Evolutionary conservation across 2,329 filamentous ascomycete species (phyloP), one percentile per base, ranked within the genome.

Genomic region (Diaporthe aspalathi): DNA sequence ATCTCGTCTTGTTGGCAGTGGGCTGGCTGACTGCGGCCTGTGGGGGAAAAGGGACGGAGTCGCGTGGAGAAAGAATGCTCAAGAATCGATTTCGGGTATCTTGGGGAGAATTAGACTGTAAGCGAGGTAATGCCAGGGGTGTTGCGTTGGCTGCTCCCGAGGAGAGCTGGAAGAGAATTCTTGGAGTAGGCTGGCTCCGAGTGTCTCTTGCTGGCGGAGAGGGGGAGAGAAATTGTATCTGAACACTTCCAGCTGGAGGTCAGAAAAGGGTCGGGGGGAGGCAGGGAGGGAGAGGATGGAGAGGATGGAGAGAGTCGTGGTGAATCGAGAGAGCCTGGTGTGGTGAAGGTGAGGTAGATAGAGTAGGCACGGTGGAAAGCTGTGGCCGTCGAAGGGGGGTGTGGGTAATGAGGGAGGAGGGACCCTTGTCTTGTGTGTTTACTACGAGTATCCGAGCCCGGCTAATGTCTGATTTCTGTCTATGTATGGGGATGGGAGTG

Each of bases 1-100:
- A 98, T 98, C 78, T 92, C 85, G 79, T 98, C 78, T 92, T 86
- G 79, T 76, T 70, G 70, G 74, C 65, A 66, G 71, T 69, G 73
- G 57, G 70, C 67, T 73, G 67, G 70, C 70, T 73, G 72, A 56
- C 67, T 74, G 62, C 63, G 67, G 62, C 35, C 6, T 49, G 60
- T 40, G 65, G 68, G 65, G 68, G 68, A 72, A 54, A 71, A 53
- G 20, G 32, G 56, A 45, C n/a, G 20, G 22, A 52, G 47, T 40
- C 47, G 40, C 20, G 66, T 47, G 40, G 20, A 49, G 45, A 57
- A 72, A 60, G 38, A 52, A 70, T 70, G 70, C 67, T 62, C 67
- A 68, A 70, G 60, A 71, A 65, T 70, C 67, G 27, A 73, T 50
- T 43, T 69, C 70, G 69, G 72, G 72, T 73, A 73, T 71, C 72